phyloP scores from a whole-genome alignment of 192 early-diverging fungal species.

The Podila epicladia region DNA sequence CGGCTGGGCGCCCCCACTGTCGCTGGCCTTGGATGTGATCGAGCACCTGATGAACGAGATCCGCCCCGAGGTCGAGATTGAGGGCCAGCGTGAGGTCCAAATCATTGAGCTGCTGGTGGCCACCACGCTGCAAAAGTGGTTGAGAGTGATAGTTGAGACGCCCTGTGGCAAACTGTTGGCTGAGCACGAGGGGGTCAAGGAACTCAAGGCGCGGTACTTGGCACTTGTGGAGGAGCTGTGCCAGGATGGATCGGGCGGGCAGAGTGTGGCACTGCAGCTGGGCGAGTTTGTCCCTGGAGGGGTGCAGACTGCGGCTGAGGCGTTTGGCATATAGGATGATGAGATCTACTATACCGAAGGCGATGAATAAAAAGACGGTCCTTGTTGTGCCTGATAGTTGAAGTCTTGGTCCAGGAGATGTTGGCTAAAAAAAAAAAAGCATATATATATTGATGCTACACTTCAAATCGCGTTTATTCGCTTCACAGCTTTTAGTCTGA shows the following conservation, averaged over 20 bases:
- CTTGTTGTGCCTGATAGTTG: no score
- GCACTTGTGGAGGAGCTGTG: conserved; percentile 28
- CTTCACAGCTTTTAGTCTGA: no score
- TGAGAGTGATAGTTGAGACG: neutral
- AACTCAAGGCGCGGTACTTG: conserved; percentile 9
- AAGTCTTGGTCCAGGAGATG: no score
- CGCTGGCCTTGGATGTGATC: conserved; percentile 29
- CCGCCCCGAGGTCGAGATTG: conserved; percentile 30
- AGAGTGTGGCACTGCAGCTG: conserved; percentile 29
- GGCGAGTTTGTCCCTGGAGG: conserved; percentile 42
- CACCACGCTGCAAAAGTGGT: conserved; percentile 22
- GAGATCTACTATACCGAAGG: conserved; percentile 4
- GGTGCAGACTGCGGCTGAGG: neutral
- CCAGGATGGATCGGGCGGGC: conserved; percentile 42
- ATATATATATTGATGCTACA: no score
- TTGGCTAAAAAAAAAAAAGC: no score
- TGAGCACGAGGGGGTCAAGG: conserved; percentile 13
- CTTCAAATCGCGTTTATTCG: no score
- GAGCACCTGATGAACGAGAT: conserved; percentile 39
- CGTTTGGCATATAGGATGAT: neutral
- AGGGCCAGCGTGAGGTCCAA: conserved; percentile 36
- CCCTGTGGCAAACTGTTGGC: conserved; percentile 19
- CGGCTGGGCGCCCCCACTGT: conserved; percentile 32
- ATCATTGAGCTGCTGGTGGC: conserved; percentile 31
- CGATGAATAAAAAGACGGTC: conserved; percentile 3